These are phyloP conservation scores for Lathyrus oleraceus DNA, from an alignment of 306 rosid genomes.

Conservation along the genomic window DNA sequence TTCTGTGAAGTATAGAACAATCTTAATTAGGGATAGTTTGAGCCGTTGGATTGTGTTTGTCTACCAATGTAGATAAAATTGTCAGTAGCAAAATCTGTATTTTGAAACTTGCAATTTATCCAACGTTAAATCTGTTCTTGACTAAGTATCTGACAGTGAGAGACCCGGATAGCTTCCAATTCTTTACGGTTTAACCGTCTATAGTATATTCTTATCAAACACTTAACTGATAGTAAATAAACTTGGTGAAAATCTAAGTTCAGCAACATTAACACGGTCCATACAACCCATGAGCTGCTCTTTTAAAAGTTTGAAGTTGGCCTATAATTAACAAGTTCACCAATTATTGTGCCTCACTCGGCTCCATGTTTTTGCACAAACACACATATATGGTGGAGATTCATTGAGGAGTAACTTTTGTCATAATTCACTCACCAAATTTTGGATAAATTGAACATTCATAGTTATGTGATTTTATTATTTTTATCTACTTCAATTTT, in stretches of 20 bases:
- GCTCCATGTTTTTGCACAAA: background rate
- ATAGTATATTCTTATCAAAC: background rate
- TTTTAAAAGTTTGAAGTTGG: background rate
- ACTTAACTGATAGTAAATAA: conserved; percentile 24
- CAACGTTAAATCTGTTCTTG: conserved; percentile 17
- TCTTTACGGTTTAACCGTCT: conserved; percentile 21
- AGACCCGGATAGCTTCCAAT: conserved; percentile 11
- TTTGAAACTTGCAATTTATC: conserved; percentile 28
- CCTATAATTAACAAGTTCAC: background rate
- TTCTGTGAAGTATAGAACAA: background rate
- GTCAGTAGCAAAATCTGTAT: conserved; percentile 13
- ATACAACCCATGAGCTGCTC: conserved; percentile 12
- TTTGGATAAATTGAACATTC: background rate
- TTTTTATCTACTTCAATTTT: background rate
- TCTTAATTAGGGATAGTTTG: conserved; percentile 19
- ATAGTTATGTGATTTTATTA: background rate
- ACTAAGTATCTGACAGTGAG: conserved; percentile 19
- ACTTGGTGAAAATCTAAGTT: background rate
- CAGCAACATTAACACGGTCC: conserved; percentile 11
- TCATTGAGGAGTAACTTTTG: background rate
- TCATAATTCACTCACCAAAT: background rate
- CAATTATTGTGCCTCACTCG: background rate
- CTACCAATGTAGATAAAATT: conserved; percentile 7
- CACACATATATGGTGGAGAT: background rate
- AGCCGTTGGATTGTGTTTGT: conserved; percentile 6